A percentile compares a stretch with the other conserved stretches of the same genome.
These are phyloP conservation scores for Irpex rosettiformis DNA, from an alignment of 1,284 basidiomycete genomes.

Conservation along the genomic window DNA sequence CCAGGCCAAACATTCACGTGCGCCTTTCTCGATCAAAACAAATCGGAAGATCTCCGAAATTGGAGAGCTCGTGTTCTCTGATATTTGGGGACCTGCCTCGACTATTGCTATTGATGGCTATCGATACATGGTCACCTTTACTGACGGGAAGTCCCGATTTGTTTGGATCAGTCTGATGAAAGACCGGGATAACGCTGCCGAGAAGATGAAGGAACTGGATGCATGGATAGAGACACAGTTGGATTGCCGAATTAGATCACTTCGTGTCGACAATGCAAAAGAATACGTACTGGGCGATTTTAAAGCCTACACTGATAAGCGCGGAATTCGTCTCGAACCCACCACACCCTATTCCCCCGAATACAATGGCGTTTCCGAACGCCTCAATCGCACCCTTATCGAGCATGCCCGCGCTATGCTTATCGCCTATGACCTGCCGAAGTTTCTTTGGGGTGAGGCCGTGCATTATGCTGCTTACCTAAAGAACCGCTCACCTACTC, in stretches of 20 bases:
- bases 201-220: constrained; percentile 22
- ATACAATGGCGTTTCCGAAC: constrained; percentile 29
- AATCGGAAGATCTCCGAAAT: constrained; percentile 20
- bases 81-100: constrained; percentile 37
- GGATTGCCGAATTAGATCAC: not conserved
- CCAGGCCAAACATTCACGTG: constrained; percentile 28
- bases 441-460: constrained; percentile 25
- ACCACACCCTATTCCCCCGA: constrained; percentile 13
- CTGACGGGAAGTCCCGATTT: constrained; percentile 21
- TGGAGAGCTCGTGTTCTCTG: constrained; percentile 33
- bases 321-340: constrained; percentile 5
- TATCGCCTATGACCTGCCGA: constrained; percentile 16
- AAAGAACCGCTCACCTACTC: constrained; percentile 13
- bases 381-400: constrained; percentile 24
- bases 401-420: constrained; percentile 26
- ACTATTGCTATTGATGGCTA: constrained; percentile 22
- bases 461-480: constrained; percentile 12
- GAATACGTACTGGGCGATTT: constrained; percentile 3
- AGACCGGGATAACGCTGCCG: constrained; percentile 21
- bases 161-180: constrained; percentile 20
- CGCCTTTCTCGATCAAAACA: constrained; percentile 21
- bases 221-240: constrained; percentile 14
- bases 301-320: not conserved
- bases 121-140: constrained; percentile 28
- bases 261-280: constrained; percentile 12